Evolutionary conservation across 1,284 basidiomycete species (phyloP).

Genomic region (Cutaneotrichosporon sp.): DNA sequence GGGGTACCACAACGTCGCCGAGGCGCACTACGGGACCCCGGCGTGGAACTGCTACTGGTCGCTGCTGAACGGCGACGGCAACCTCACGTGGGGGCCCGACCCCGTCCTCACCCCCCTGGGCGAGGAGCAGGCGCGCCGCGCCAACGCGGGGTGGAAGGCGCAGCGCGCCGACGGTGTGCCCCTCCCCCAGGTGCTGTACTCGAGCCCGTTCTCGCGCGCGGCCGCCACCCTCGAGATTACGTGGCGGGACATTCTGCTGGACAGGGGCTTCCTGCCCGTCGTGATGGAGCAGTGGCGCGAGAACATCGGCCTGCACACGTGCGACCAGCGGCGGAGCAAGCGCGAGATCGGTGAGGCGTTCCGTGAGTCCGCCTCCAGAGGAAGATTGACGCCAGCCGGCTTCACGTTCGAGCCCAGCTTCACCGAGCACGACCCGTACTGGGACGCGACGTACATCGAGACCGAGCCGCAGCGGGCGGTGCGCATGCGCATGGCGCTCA

Average conservation of each 20-base stretch:
- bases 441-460: conserved; percentile 41
- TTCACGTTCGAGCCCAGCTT: conserved; percentile 43
- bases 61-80: conserved; percentile 33
- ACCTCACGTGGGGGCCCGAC: conserved; percentile 46
- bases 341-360: conserved; percentile 26
- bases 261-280: conserved; percentile 14
- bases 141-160: conserved; percentile 40
- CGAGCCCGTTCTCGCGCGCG: conserved; percentile 38
- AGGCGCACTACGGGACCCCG: conserved; percentile 43
- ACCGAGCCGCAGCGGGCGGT: conserved; percentile 30
- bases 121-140: conserved; percentile 30
- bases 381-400: conserved; percentile 19
- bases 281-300: conserved; percentile 43
- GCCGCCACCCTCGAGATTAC: conserved; percentile 43
- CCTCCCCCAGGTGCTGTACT: conserved; percentile 39
- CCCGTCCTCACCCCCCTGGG: conserved; percentile 37
- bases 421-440: conserved; percentile 45
- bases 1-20: conserved; percentile 42
- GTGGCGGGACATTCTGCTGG: conserved; percentile 37
- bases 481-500: conserved; percentile 33
- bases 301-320: conserved; percentile 42
- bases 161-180: conserved; percentile 32
- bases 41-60: conserved; percentile 48
- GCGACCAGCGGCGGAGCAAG: conserved; percentile 42
- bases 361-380: conserved; percentile 18